Conservation (phyloP, 2,329 filamentous ascomycete species). For the Colletotrichum sansevieriae region DNA sequence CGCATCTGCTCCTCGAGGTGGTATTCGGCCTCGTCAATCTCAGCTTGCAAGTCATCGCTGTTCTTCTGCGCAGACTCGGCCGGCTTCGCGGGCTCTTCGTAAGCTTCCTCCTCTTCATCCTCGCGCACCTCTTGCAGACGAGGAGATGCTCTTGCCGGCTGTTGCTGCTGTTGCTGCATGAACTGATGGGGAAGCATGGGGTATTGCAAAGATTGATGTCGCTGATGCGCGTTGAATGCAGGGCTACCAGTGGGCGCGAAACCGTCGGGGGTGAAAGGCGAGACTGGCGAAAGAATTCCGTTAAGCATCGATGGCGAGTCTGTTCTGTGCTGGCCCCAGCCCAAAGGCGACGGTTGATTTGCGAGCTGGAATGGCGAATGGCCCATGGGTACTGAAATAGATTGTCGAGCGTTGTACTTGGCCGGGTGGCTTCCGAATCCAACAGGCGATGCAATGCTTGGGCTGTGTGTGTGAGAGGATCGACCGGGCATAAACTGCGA, state of each 20-base stretch:
- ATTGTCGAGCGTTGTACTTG: constrained; percentile 78
- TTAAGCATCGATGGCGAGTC: constrained; percentile 75
- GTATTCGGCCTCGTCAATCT: constrained; percentile 88
- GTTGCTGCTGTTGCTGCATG: constrained; percentile 57
- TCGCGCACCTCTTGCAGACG: constrained; percentile 80
- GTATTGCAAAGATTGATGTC: constrained; percentile 71
- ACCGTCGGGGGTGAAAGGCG: constrained; percentile 70
- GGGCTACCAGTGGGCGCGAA: constrained; percentile 57
- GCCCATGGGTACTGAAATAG: constrained; percentile 74
- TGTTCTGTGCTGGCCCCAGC: constrained; percentile 69
- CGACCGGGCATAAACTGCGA: constrained; percentile 71
- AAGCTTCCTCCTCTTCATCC: constrained; percentile 76
- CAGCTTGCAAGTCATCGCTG: constrained; percentile 82
- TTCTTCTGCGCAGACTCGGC: constrained; percentile 61
- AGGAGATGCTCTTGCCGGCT: constrained; percentile 68
- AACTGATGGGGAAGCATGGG: constrained; percentile 69
- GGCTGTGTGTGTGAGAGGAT: constrained; percentile 70
- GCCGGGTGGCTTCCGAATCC: constrained; percentile 72
- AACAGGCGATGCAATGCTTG: constrained; percentile 79
- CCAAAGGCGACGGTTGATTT: constrained; percentile 71
- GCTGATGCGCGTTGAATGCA: constrained; percentile 62
- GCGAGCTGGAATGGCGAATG: constrained; percentile 77
- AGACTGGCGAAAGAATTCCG: constrained; percentile 72
- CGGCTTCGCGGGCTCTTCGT: constrained; percentile 65
- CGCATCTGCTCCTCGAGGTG: constrained; percentile 85